Evolutionary conservation across 371 early-diverging fungal genomes (phyloP).

Genomic region (Saksenaea vasiformis): DNA sequence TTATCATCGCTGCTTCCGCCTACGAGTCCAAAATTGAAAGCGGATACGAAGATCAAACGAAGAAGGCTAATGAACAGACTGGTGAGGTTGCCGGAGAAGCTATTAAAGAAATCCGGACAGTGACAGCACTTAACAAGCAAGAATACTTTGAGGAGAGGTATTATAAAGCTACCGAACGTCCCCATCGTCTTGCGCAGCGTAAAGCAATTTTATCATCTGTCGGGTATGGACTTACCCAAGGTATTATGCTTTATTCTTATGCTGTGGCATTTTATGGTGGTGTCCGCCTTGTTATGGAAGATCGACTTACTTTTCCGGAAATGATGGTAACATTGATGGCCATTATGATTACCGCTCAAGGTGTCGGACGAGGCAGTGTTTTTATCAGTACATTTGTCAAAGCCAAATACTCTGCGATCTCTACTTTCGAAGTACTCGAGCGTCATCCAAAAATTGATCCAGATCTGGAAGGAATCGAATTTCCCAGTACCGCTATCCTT

Average conservation of each 20-base stretch:
- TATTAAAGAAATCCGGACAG: constrained; percentile 87
- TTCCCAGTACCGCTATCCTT: constrained; percentile 30
- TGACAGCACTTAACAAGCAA: constrained; percentile 84
- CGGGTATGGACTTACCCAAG: constrained; percentile 72
- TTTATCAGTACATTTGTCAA: constrained; percentile 66
- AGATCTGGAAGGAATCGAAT: constrained; percentile 58
- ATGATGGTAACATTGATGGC: constrained; percentile 74
- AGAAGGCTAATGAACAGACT: constrained; percentile 69
- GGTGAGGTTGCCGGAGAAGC: constrained; percentile 85
- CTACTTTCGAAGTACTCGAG: constrained; percentile 77
- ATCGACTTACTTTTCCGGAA: constrained; percentile 27
- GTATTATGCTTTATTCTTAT: constrained; percentile 66
- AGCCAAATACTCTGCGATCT: constrained; percentile 82
- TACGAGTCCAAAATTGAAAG: constrained; percentile 48
- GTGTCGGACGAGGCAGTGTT: constrained; percentile 63
- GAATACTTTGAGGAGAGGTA: constrained; percentile 62
- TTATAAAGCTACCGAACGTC: constrained; percentile 56
- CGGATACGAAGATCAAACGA: constrained; percentile 62
- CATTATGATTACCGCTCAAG: constrained; percentile 75
- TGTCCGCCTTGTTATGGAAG: constrained; percentile 42
- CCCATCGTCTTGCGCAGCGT: constrained; percentile 63
- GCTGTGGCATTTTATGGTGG: constrained; percentile 65
- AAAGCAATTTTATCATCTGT: constrained; percentile 59
- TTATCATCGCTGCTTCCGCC: constrained; percentile 48
- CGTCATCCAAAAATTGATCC: constrained; percentile 73